These are phyloP conservation scores for Whalleya microplaca DNA, from an alignment of 2,329 filamentous ascomycete species.

Conservation along the genomic window DNA sequence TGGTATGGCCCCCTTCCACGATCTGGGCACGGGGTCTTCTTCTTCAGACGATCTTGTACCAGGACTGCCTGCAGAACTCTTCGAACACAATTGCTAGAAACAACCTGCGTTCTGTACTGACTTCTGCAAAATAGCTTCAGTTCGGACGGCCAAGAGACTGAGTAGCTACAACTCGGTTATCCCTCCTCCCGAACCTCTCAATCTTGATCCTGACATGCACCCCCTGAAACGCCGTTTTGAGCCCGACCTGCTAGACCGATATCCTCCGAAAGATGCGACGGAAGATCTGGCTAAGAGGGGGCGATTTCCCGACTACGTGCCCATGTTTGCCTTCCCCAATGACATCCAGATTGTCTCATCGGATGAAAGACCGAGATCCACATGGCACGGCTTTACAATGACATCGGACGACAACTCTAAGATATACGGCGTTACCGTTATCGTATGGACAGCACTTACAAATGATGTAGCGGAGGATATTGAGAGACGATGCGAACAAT, in stretches of 20 bases:
- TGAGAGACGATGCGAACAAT: slow-evolving; percentile 80
- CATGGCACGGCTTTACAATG: slow-evolving; percentile 99
- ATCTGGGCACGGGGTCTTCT: slow-evolving; percentile 16
- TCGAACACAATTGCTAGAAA: slow-evolving; percentile 30
- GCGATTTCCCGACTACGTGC: slow-evolving; percentile 93
- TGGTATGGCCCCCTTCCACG: slow-evolving; percentile 57
- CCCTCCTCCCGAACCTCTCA: slow-evolving; percentile 86
- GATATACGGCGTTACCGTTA: slow-evolving; percentile 88
- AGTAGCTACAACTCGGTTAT: slow-evolving; percentile 99
- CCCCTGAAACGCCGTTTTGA: slow-evolving; percentile 93
- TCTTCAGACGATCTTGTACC: slow-evolving; percentile 26
- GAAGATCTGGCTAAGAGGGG: slow-evolving; percentile 82
- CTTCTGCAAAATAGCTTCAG: slow-evolving; percentile 50
- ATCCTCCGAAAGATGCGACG: slow-evolving; percentile 79
- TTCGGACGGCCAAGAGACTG: slow-evolving; percentile 81
- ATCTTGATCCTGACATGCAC: slow-evolving; percentile 90
- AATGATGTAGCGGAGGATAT: slow-evolving; percentile 81
- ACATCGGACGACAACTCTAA: slow-evolving; percentile 90
- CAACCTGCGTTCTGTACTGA: slow-evolving; percentile 35
- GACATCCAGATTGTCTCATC: slow-evolving; percentile 97
- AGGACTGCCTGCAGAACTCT: slow-evolving; percentile 25
- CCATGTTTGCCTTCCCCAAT: slow-evolving; percentile 99
- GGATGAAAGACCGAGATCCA: slow-evolving; percentile 90
- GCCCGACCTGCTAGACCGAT: slow-evolving; percentile 92
- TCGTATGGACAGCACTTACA: slow-evolving; percentile 89